phyloP scores from a whole-genome alignment of 768 basidiomycete species.

The Phaeolepiota aurea region DNA sequence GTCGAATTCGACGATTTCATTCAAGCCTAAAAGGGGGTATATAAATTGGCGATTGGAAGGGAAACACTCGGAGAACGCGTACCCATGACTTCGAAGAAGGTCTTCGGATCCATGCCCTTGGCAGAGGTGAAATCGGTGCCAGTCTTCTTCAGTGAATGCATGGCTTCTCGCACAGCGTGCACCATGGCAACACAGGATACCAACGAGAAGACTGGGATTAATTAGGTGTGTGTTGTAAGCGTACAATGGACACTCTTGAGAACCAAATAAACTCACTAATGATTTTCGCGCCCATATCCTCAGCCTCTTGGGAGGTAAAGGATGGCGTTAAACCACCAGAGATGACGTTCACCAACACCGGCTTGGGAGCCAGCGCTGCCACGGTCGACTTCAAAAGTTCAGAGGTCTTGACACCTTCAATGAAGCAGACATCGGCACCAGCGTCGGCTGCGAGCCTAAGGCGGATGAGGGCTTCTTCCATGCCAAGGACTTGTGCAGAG shows the following conservation, averaged over 20 bases:
- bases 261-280: constrained; percentile 44
- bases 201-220: constrained; percentile 68
- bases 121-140: constrained; percentile 60
- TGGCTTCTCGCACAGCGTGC: constrained; percentile 66
- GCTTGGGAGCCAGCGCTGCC: constrained; percentile 61
- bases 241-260: background rate
- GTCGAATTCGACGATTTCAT: constrained; percentile 47
- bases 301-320: constrained; percentile 63
- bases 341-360: constrained; percentile 19
- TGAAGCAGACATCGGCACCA: constrained; percentile 78
- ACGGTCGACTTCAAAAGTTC: constrained; percentile 59
- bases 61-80: no score
- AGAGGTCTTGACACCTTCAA: constrained; percentile 67
- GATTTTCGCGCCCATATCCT: constrained; percentile 64
- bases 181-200: constrained; percentile 73
- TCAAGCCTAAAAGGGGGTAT: constrained; percentile 41
- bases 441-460: constrained; percentile 64
- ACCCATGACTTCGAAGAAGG: constrained; percentile 77
- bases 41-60: no score
- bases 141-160: constrained; percentile 68
- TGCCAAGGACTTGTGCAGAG: constrained; percentile 70
- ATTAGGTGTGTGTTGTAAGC: no score
- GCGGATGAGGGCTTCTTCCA: constrained; percentile 65
- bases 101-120: constrained; percentile 68
- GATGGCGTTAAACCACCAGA: constrained; percentile 75